phyloP scores from a whole-genome alignment of 352 stramenopile species.

The Ophiocytium majus region DNA sequence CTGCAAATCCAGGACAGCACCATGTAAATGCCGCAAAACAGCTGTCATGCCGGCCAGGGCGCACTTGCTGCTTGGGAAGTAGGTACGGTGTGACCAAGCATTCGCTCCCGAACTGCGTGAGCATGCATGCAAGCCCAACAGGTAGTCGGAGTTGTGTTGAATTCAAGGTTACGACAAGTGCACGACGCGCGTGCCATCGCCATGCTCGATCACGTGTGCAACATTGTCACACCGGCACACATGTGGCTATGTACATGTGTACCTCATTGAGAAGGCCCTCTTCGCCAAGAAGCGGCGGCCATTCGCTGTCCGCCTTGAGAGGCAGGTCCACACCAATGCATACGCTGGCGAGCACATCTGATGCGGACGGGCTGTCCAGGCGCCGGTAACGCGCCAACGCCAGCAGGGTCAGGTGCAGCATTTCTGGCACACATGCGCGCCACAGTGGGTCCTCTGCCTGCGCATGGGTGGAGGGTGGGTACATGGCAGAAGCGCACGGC shows the following conservation, averaged over 20 bases:
- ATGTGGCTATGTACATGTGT: neutral
- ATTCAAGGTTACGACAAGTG: too few species aligned
- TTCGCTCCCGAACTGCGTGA: too few species aligned
- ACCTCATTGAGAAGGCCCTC: slow-evolving; percentile 31
- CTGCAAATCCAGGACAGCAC: slow-evolving; percentile 31
- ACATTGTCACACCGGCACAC: neutral
- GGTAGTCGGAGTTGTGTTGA: too few species aligned
- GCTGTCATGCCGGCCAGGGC: too few species aligned
- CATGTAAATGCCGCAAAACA: too few species aligned
- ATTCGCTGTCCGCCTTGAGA: slow-evolving; percentile 3
- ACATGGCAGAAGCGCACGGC: too few species aligned
- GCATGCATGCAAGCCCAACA: too few species aligned
- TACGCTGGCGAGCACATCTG: slow-evolving; percentile 7
- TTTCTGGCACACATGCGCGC: neutral
- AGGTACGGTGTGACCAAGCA: too few species aligned
- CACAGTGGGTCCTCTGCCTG: slow-evolving; percentile 19
- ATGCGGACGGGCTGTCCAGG: neutral
- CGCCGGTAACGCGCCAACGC: slow-evolving; percentile 10
- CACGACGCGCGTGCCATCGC: too few species aligned
- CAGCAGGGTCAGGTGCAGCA: slow-evolving; percentile 15
- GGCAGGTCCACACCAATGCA: slow-evolving; percentile 11
- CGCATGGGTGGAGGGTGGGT: too few species aligned
- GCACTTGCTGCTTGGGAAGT: too few species aligned
- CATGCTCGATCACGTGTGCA: neutral
- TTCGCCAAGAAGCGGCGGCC: slow-evolving; percentile 28